These are phyloP conservation scores for Oryza rufipogon DNA, from an alignment of 176 grass and related monocot species.

Conservation along the genomic window DNA sequence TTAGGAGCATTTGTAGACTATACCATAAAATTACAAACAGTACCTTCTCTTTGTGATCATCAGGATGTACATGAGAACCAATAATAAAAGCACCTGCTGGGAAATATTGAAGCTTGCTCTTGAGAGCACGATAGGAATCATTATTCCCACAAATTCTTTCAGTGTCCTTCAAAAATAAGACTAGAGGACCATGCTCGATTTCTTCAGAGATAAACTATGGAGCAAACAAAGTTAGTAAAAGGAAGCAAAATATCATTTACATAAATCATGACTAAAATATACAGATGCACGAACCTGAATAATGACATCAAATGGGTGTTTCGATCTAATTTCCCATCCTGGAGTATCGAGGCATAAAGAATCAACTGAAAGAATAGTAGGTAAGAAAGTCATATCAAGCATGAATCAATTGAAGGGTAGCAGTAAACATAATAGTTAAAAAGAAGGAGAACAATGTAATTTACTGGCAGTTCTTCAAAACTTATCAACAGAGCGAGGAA, in stretches of 20 bases:
- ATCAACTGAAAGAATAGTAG: conserved; percentile 64
- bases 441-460: conserved; percentile 4
- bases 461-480: conserved; percentile 33
- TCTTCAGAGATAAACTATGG: conserved; percentile 82
- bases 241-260: conserved; percentile 30
- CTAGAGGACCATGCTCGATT: conserved; percentile 69
- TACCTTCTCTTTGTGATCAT: conserved; percentile 90
- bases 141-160: conserved; percentile 78
- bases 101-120: conserved; percentile 72
- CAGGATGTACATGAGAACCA: conserved; percentile 80
- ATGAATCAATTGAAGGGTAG: conserved; percentile 31
- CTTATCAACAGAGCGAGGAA: conserved; percentile 33
- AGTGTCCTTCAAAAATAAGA: conserved; percentile 90
- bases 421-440: conserved; percentile 21
- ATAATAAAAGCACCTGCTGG: conserved; percentile 82
- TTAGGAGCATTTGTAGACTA: conserved; percentile 11
- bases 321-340: conserved; percentile 79
- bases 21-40: background rate
- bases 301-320: conserved; percentile 80
- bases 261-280: conserved; percentile 18
- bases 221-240: conserved; percentile 36
- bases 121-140: conserved; percentile 72
- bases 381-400: conserved; percentile 16
- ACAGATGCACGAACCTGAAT: conserved; percentile 60
- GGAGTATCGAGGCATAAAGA: conserved; percentile 72